Evolutionary conservation across 257 asterid species (phyloP), one percentile per base, ranked within the genome.

Genomic region (Perilla frutescens): DNA sequence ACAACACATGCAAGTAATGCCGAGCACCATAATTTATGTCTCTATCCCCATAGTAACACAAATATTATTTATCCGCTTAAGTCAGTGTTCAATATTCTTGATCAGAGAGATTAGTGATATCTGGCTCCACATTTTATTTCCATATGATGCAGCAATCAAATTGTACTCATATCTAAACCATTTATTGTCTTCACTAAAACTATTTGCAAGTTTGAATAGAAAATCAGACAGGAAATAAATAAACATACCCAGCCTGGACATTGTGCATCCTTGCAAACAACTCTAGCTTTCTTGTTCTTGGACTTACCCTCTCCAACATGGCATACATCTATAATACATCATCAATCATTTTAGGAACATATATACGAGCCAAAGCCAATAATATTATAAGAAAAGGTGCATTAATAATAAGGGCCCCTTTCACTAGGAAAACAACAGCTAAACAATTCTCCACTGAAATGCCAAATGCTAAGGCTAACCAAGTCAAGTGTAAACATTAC

Each of bases 191-290:
- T 15, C 65, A 53, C 26, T 40, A 48, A 54, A 15, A 54, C 34
- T 39, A 54, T 37, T 49, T 49, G 55, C 73, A 75, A 55, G 34
- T 47, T 51, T 71, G 12, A 66, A 64, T 12, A 4, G 56, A 39
- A 66, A 71, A 54, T 64, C 31, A 31, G 66, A 62, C 50, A 40
- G 64, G 60, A 14, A 68, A 70, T 56, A 54, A 62, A 83, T 79
- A 78, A 69, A 48, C 85, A 78, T 91, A 94, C 99, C 99, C 99
- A 40, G 93, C 84, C 67, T 94, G 96, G 51, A 85, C 90, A 39
- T 91, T 94, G 84, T 94, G 96, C 96, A 88, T 84, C 87, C 99
- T 85, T 10, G 99, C 99, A 82, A 94, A 94, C 83, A 94, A 77
- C 88, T 94, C 99, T 85, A 94, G 87, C 85, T 94, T 94, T 81